Conservation (phyloP, 805 yeast species). For the Yarrowia keelungensis region DNA sequence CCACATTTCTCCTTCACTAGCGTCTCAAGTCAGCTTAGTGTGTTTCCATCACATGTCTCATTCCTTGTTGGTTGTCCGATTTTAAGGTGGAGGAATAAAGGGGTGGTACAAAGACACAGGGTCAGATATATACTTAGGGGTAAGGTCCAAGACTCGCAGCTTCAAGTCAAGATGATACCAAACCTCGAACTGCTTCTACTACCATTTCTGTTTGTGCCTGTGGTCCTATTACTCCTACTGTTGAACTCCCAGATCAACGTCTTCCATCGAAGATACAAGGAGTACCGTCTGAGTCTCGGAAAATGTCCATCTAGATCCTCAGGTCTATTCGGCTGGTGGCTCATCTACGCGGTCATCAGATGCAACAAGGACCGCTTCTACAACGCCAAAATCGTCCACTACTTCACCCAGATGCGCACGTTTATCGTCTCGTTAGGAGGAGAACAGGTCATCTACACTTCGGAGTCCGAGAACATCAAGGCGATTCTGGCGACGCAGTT, state of each 20-base stretch:
- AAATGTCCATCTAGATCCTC: background rate
- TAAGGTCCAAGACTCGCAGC: no score
- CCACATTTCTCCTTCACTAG: background rate
- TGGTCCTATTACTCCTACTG: background rate
- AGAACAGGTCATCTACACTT: constrained; percentile 42
- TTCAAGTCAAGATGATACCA: constrained; percentile 5
- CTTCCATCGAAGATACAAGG: constrained; percentile 16
- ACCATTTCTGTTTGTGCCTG: background rate
- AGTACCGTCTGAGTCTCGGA: background rate
- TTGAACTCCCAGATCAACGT: constrained; percentile 3
- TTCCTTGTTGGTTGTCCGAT: background rate
- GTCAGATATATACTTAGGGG: background rate
- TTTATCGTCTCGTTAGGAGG: constrained; percentile 23
- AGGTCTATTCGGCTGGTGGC: constrained; percentile 28
- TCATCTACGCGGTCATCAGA: constrained; percentile 2
- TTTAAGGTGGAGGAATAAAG: constrained; percentile 1
- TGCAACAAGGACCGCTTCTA: constrained; percentile 8
- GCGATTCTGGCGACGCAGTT: constrained; percentile 49
- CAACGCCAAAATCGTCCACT: background rate
- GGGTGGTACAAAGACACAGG: background rate
- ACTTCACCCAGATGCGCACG: constrained; percentile 9
- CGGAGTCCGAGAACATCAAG: constrained; percentile 50
- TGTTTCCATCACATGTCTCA: constrained; percentile 3
- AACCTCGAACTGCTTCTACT: background rate
- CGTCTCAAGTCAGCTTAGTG: background rate